Evolutionary conservation across 2,329 filamentous ascomycete genomes (phyloP), one percentile per base, ranked within the genome.

Genomic region (Colletotrichum limetticola): DNA sequence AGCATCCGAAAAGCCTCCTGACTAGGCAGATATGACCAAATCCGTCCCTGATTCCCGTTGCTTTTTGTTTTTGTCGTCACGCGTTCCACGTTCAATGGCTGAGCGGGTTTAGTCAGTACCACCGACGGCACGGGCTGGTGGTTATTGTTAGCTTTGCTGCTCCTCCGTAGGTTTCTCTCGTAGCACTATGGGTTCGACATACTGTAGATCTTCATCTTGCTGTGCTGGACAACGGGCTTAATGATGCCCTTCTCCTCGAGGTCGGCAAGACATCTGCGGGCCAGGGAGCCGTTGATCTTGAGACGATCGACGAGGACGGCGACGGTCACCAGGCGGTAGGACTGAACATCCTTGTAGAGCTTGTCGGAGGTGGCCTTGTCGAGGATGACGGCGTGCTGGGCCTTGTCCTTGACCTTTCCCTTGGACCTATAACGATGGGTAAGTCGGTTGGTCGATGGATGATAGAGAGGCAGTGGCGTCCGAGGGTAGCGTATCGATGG

Each of bases 301-400:
- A 99, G 92, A 88, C 97, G 93, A 89, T 99, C 97, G 91, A 99
- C 97, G 83, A 99, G 95, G 82, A 95, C 96, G 83, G 97, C 95
- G 83, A 98, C 94, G 85, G 97, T 98, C 89, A 99, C 95, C 86
- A 99, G 95, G 85, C 97, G 95, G 94, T 98, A 99, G 78, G 97
- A 98, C 89, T 98, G 97, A 82, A 99, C 97, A 92, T 99, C 97
- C 91, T 99, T 99, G 91, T 98, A 94, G 87, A 99, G 95, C 91
- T 97, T 98, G 89, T 99, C 97, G 80, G 93, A 94, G 84, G 93
- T 98, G 88, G 90, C 85, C 93, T 99, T 99, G 91, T 99, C 97
- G 89, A 99, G 95, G 85, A 98, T 91, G 88, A 99, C 97, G 87
- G 94, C 94, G 92, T 99, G 97, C 87, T 98, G 94, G 88, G 97